Evolutionary conservation across 257 asterid species (phyloP).

Genomic region (Nicotiana undulata): DNA sequence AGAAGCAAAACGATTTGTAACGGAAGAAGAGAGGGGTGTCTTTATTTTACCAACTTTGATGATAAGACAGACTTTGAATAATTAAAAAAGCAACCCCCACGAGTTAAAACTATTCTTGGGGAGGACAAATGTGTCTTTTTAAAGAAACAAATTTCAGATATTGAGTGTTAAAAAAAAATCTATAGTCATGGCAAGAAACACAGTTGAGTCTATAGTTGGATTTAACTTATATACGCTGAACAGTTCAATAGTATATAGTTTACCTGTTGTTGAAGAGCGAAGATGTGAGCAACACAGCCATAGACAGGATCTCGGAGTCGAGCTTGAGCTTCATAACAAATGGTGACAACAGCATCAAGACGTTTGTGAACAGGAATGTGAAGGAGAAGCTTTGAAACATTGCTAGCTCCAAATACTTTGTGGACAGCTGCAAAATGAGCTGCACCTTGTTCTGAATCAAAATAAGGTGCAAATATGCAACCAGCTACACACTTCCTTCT

Average conservation of each 20-base stretch:
- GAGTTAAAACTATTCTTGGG: not conserved
- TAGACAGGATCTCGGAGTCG: conserved; percentile 87
- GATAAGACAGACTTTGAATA: conserved; percentile 36
- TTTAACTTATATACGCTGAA: not conserved
- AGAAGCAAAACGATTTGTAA: conserved; percentile 34
- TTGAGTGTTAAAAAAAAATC: not conserved
- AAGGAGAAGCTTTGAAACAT: conserved; percentile 77
- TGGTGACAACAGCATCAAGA: conserved; percentile 80
- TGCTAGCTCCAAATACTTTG: conserved; percentile 96
- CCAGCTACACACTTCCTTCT: conserved; percentile 85
- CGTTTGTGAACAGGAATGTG: conserved; percentile 73
- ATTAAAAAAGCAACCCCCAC: not conserved
- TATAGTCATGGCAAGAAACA: not conserved
- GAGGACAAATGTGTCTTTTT: conserved; percentile 12
- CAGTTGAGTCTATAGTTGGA: not conserved
- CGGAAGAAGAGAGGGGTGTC: conserved; percentile 34
- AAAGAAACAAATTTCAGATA: not conserved
- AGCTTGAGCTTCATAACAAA: conserved; percentile 86
- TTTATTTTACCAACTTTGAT: conserved; percentile 50
- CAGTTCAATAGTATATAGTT: not conserved
- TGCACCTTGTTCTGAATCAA: conserved; percentile 94
- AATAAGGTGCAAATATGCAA: conserved; percentile 89
- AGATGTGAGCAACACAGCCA: conserved; percentile 85
- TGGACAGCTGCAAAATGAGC: conserved; percentile 98
- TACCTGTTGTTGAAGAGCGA: conserved; percentile 94